Evolutionary conservation across 208 protist genomes (phyloP), one percentile per base, ranked within the genome.

Genomic region (Herpetomonas samuelpessoai): DNA sequence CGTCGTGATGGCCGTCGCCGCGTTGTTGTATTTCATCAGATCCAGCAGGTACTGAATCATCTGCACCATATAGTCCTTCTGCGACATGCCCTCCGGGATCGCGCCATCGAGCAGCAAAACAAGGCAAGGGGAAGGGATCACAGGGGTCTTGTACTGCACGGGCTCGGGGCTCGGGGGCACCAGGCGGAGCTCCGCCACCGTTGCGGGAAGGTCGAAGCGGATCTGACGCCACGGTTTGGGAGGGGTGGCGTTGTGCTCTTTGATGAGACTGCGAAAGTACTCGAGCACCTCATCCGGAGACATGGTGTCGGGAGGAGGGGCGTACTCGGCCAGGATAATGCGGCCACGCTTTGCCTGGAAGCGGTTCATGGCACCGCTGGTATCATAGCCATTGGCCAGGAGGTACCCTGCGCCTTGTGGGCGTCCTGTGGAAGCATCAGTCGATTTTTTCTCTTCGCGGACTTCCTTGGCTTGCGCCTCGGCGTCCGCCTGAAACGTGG

Each of bases 21-120:
- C 81, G 24, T 75, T 61, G 41, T 84, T 61, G 60, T 91, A 92
- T 18, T 75, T 57, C 10, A 95, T 57, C 14, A 92, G 72, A 21
- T 91, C 79, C 25, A 92, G 57, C 30, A 95, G 28, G 67, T 95
- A 95, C 67, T 89, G 71, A 22, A 91, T 80, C 66, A 95, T 78
- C 62, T 86, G 74, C 29, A 60, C 69, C 26, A 51, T 71, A 81
- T 92, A 95, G 59, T 88, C 85, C 14, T 69, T 65, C 18, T 65
- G 38, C 24, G 85, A 76, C 54, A 74, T 95, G 49, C 74, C 77
- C 29, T 83, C 81, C 28, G 83, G 83, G 61, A 83, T 39, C 31
- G 41, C 52, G 16, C 75, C 81, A n/a, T 92, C 71, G 1, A 95
- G 74, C 24, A 62, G 44, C 48, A 95, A 31, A 19, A 91, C 77